Base-by-base conservation (phyloP, 768 basidiomycete species). In the Sarcodon aspratus region DNA sequence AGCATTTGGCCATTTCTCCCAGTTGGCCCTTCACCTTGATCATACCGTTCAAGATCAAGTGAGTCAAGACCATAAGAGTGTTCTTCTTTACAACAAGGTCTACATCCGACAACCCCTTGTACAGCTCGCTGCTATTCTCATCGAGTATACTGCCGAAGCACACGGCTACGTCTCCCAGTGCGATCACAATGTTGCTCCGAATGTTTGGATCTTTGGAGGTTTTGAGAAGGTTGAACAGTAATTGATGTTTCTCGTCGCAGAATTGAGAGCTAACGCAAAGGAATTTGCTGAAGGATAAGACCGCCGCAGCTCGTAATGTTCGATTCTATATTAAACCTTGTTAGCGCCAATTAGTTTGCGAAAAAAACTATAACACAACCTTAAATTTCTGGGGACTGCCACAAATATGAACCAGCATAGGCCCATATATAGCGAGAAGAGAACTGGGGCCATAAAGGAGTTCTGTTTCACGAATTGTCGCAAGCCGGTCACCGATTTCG, bases 1-100 rank as follows among this genome's bases (percentile, higher is more conserved):
- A 67, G 61, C 96, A 98, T 66, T 99, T 98, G n/a, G 95, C 96
- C 95, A 99, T 98, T 73, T 99, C 96, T 13, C 96, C 96, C 7
- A 99, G 73, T 62, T 99, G 95, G 1, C 96, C 96, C 67, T 99
- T 98, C 56, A 98, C 94, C 66, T 98, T 99, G 75, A 99, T 88
- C 96, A 98, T 97, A 2, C 95, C 95, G 58, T 97, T 97, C 52
- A 99, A 68, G 60, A 98, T 98, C 52, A 99, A 68, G 63, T 97
- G 92, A 9, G 93, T 95, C 49, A 98, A 73, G 32, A 98, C 96
- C 95, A 98, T 98, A 42, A 99, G 75, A 34, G 95, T 96, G 67
- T 98, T 98, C 75, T 98, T 98, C 80, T 98, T 99, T 54, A 99
- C 95, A 36, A 85, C 78, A 9, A 90, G 66, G 56, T 95, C 79